Evolutionary conservation across 2,329 filamentous ascomycete species (phyloP).

Genomic region (Madurella fahalii): DNA sequence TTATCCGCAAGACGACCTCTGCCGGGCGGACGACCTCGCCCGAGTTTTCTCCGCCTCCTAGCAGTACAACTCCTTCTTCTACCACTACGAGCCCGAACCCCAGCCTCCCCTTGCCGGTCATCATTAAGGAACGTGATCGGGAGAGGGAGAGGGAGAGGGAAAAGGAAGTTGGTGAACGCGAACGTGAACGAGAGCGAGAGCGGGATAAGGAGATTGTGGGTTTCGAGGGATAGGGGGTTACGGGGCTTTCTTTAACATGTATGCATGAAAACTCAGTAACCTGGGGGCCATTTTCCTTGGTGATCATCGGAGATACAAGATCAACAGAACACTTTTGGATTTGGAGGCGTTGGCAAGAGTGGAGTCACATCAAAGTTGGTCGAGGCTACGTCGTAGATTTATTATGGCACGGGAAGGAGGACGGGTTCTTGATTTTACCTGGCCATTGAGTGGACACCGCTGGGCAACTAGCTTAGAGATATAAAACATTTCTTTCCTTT

Average conservation of each 20-base stretch:
- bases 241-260: too few species aligned
- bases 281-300: too few species aligned
- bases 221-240: too few species aligned
- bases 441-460: too few species aligned
- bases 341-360: too few species aligned
- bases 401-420: constrained; percentile 23
- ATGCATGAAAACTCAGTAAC: too few species aligned
- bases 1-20: constrained; percentile 34
- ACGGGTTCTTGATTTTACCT: constrained; percentile 5
- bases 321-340: too few species aligned
- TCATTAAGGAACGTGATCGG: constrained; percentile 9
- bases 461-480: not conserved
- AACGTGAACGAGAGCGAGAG: too few species aligned
- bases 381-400: not conserved
- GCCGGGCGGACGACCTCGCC: constrained; percentile 25
- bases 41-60: constrained; percentile 15
- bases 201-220: too few species aligned
- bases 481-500: not conserved
- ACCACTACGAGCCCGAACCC: not conserved
- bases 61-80: not conserved
- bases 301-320: too few species aligned
- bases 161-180: not conserved
- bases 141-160: constrained; percentile 13
- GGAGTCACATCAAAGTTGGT: not conserved
- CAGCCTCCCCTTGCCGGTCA: not conserved